phyloP scores from a whole-genome alignment of 1,139 yeast genomes.

The Geotrichum australiense region DNA sequence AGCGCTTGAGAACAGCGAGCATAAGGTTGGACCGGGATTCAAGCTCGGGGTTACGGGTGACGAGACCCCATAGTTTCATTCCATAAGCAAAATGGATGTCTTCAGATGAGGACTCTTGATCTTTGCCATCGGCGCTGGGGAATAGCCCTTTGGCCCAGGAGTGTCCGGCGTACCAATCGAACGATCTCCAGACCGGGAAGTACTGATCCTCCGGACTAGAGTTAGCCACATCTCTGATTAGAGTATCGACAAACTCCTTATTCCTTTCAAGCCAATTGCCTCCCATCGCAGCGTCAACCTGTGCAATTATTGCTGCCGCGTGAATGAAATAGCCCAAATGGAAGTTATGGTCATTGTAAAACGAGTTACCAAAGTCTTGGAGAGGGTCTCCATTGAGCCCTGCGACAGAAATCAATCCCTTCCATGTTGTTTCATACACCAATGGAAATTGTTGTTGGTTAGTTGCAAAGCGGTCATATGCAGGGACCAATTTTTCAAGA shows the following conservation, averaged over 20 bases:
- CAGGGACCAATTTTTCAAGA: constrained; percentile 45
- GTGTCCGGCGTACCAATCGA: constrained; percentile 74
- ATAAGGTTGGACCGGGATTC: constrained; percentile 61
- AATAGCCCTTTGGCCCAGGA: constrained; percentile 75
- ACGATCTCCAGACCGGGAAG: constrained; percentile 65
- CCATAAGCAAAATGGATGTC: constrained; percentile 65
- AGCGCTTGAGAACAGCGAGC: constrained; percentile 53
- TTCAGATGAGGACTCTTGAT: constrained; percentile 71
- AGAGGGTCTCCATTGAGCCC: constrained; percentile 41
- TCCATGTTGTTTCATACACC: constrained; percentile 59
- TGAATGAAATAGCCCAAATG: constrained; percentile 68
- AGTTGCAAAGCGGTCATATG: constrained; percentile 44
- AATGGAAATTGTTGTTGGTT: constrained; percentile 54
- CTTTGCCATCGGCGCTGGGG: constrained; percentile 61
- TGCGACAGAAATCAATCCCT: constrained; percentile 56
- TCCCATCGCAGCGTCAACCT: constrained; percentile 49
- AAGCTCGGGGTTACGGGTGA: constrained; percentile 56
- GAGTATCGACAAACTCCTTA: constrained; percentile 51
- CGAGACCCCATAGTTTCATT: constrained; percentile 67
- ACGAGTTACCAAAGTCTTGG: constrained; percentile 57
- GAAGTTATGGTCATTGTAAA: constrained; percentile 70
- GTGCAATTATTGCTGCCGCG: constrained; percentile 65
- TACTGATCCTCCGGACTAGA: constrained; percentile 44
- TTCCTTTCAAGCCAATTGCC: constrained; percentile 59
- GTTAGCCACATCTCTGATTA: constrained; percentile 66